phyloP scores from a whole-genome alignment of 208 protist species.

The Angomonas ambiguus region DNA sequence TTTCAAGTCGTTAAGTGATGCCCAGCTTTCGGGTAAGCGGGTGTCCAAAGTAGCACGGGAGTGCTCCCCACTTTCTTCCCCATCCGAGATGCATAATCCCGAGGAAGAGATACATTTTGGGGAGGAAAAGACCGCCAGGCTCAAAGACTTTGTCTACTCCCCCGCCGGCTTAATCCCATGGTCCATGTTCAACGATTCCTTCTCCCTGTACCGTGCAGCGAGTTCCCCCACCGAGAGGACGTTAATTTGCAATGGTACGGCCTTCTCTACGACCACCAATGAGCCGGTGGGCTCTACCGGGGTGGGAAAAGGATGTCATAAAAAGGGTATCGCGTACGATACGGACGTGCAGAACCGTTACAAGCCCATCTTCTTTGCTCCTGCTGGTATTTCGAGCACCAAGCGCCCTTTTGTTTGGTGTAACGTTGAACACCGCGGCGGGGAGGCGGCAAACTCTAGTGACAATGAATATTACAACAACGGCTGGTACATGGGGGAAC shows the following conservation, averaged over 20 bases:
- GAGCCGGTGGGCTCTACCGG: conserved; percentile 24
- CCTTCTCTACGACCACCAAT: conserved; percentile 67
- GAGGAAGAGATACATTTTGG: not conserved
- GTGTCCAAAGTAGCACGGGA: conserved; percentile 19
- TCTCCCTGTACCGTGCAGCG: conserved; percentile 43
- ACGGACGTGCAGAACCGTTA: conserved; percentile 90
- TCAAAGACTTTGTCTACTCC: conserved; percentile 76
- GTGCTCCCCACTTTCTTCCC: conserved; percentile 44
- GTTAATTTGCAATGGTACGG: conserved; percentile 75
- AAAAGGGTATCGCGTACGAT: conserved; percentile 93
- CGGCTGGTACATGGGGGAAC: conserved; percentile 84
- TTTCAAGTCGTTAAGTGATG: conserved; percentile 63
- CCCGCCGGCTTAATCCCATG: conserved; percentile 97
- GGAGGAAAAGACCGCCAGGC: conserved; percentile 18
- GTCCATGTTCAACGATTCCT: conserved; percentile 97
- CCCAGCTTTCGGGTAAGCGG: conserved; percentile 66
- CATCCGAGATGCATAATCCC: conserved; percentile 43
- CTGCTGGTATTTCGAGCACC: not conserved
- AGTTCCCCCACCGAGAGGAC: not conserved
- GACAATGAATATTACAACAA: conserved; percentile 71
- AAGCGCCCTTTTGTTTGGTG: not conserved
- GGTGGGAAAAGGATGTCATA: conserved; percentile 44
- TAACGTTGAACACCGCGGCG: not conserved
- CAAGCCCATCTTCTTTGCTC: conserved; percentile 42
- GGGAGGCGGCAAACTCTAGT: conserved; percentile 16